Conservation (phyloP, 169 alveolate species). For the Plasmodium coatneyi region DNA sequence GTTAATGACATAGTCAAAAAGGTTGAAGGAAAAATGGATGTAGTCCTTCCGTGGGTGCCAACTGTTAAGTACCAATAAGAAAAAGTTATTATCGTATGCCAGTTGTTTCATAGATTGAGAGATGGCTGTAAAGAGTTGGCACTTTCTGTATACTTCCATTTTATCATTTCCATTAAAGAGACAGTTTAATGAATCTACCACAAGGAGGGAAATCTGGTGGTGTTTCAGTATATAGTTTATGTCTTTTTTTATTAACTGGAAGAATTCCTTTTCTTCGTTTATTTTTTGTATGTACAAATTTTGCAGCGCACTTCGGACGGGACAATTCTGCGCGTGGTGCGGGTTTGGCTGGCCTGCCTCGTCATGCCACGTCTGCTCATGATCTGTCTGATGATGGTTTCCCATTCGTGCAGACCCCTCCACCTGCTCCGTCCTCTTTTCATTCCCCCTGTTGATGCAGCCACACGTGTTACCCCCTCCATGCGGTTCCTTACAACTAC, state of each 20-base stretch:
- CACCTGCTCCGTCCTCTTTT: background rate
- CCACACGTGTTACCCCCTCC: background rate
- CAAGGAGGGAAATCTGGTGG: constrained; percentile 38
- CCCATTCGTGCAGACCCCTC: background rate
- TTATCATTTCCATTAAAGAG: constrained; percentile 24
- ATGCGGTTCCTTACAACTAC: background rate
- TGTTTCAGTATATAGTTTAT: constrained; percentile 21
- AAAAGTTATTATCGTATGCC: constrained; percentile 35
- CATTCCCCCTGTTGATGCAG: background rate
- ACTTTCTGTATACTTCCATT: constrained; percentile 13
- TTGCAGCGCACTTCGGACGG: background rate
- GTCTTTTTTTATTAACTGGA: constrained; percentile 31
- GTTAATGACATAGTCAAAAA: constrained; percentile 8
- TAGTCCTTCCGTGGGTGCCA: constrained; percentile 5
- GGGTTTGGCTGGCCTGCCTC: background rate
- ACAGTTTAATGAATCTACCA: constrained; percentile 44
- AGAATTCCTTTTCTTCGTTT: constrained; percentile 48
- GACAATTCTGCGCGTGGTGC: background rate
- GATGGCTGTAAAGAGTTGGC: constrained; percentile 1
- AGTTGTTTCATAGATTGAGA: constrained; percentile 36
- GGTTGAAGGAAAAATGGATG: background rate
- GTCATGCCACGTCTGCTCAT: too few relatives aligned
- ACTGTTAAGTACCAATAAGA: constrained; percentile 39
- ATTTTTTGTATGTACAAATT: constrained; percentile 60
- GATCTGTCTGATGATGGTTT: background rate